Base-by-base conservation (phyloP, 805 yeast species). In the Tetrapisispora iriomotensis region DNA sequence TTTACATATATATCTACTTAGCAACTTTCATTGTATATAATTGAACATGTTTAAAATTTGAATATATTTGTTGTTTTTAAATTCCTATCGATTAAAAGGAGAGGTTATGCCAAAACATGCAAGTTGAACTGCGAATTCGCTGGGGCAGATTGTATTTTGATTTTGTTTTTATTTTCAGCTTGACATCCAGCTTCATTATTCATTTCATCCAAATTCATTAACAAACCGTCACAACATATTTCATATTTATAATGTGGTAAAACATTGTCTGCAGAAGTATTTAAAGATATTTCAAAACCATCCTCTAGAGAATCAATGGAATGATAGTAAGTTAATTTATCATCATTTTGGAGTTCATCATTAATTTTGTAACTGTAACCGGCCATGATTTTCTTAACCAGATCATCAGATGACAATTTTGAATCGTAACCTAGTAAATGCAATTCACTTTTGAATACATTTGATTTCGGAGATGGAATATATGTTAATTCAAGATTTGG, bases 161-260 rank as follows among this genome's bases (percentile, higher is more conserved):
- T 27, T 13, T 13, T 29, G 29, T 31, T 28, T n/a, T 36, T 27
- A 2, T 15, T 10, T 15, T 19, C 18, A 10, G 14, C 14, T 25
- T 24, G 15, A 18, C 19, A 23, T 15, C 23, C 20, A 9, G 25
- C 6, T 34, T 36, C 27, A 24, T 33, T 33, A 10, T 33, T 33
- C 15, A 46, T 41, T 18, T 50, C 47, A 6, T 33, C 35, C 28
- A 55, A 36, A 40, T 58, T 55, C 13, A 48, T 38, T 29, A 58
- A 38, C 17, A 47, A 44, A 6, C 63, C 63, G 39, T 58, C 63
- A 36, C 58, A 51, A 39, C 63, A 58, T 6, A 55, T 34, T 29
- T 58, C 60, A 36, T 40, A 46, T 19, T 45, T 47, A 28, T 42
- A 43, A 4, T 22, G 32, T 1, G 47, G 42, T 3, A 38, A 25